phyloP scores from a whole-genome alignment of 208 protist genomes.

The Acanthamoeba lenticulata region DNA sequence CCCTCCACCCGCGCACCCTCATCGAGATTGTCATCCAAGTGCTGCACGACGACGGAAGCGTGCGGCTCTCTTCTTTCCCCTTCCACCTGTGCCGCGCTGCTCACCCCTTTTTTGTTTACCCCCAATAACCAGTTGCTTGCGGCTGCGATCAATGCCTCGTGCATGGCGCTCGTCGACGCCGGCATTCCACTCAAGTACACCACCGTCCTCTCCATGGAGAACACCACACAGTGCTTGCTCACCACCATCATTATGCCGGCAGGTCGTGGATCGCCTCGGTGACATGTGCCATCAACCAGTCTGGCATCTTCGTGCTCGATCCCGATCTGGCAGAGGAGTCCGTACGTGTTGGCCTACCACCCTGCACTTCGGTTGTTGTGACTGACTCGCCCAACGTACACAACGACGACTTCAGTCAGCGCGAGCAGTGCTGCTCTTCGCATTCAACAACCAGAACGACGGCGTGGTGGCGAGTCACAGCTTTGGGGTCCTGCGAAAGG shows the following conservation, averaged over 20 bases:
- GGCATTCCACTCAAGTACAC: slow-evolving; percentile 34
- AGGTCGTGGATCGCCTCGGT: slow-evolving; percentile 13
- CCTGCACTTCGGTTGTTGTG: neutral
- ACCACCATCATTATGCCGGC: neutral
- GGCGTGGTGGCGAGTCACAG: slow-evolving; percentile 47
- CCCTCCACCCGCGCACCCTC: slow-evolving; percentile 58
- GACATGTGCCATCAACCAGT: neutral
- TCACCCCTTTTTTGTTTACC: neutral
- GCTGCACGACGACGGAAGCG: slow-evolving; percentile 51
- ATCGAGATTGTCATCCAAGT: slow-evolving; percentile 63
- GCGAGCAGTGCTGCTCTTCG: slow-evolving; percentile 32
- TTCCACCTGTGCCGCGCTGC: neutral
- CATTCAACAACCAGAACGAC: slow-evolving; percentile 54
- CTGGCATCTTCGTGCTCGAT: slow-evolving; percentile 19
- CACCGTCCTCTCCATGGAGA: neutral
- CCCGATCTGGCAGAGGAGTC: slow-evolving; percentile 22
- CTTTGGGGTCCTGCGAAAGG: slow-evolving; percentile 35
- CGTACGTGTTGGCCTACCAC: neutral
- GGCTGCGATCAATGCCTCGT: slow-evolving; percentile 49
- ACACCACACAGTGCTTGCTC: too few relatives aligned
- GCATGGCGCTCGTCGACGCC: slow-evolving; percentile 32
- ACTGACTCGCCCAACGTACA: neutral
- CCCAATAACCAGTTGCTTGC: neutral
- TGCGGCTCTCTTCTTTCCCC: neutral
- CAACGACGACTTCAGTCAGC: neutral